Percentiles rank a stretch among this genome's conserved stretches.
Conservation (phyloP, 192 early-diverging fungal species). For the Coemansia aciculifera region DNA sequence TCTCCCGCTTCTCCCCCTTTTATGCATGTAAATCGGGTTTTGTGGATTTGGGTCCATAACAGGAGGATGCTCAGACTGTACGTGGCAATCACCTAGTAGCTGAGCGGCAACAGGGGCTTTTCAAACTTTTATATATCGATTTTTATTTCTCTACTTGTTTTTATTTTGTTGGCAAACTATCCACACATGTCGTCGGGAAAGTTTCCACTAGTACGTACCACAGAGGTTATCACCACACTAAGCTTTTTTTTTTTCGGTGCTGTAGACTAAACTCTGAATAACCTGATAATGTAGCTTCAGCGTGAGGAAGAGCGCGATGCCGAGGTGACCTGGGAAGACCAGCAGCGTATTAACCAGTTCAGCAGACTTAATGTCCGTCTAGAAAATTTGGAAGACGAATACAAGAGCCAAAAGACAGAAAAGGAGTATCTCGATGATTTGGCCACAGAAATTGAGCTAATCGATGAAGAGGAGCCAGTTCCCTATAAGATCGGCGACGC, state of each 20-base stretch:
- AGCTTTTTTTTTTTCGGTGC: neutral
- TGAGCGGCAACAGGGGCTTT: neutral
- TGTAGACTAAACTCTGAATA: neutral
- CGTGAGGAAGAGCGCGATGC: conserved; percentile 81
- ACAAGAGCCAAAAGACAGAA: conserved; percentile 83
- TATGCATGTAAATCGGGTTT: neutral
- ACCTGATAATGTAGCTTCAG: conserved; percentile 35
- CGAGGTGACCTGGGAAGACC: conserved; percentile 97
- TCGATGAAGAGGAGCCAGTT: conserved; percentile 85
- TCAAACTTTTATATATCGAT: neutral
- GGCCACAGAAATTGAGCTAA: conserved; percentile 83
- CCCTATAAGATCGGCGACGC: conserved; percentile 86
- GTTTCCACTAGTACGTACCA: conserved; percentile 22
- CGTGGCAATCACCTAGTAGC: conserved; percentile 3
- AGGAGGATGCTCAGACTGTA: neutral
- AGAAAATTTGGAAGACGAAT: conserved; percentile 75
- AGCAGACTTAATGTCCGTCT: conserved; percentile 78
- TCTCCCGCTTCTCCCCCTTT: neutral
- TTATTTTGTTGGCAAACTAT: neutral
- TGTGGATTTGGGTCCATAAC: neutral
- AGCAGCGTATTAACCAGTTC: conserved; percentile 94
- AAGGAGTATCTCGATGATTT: conserved; percentile 95
- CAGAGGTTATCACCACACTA: neutral
- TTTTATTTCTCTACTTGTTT: neutral
- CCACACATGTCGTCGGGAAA: conserved; percentile 31